Evolutionary conservation across 148 eudicot species (phyloP).

Genomic region (Silene latifolia): DNA sequence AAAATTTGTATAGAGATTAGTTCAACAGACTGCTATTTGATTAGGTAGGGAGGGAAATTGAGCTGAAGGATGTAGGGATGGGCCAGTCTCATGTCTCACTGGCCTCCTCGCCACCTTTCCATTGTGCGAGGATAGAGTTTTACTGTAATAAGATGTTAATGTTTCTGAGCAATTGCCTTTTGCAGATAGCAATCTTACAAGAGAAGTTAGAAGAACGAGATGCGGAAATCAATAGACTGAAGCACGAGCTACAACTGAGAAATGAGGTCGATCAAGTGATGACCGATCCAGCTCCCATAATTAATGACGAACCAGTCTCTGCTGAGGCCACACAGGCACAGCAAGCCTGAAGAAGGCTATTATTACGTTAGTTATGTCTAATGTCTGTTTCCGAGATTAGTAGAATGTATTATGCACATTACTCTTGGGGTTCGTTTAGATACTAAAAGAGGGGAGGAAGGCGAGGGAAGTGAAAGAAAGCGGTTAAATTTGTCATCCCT

Average conservation of each 20-base stretch:
- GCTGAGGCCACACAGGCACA: conserved; percentile 23
- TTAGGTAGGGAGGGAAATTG: not conserved
- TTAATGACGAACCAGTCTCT: conserved; percentile 31
- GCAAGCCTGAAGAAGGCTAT: conserved; percentile 15
- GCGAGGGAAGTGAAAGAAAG: not conserved
- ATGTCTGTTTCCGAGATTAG: not conserved
- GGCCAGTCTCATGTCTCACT: not conserved
- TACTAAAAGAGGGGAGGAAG: no score
- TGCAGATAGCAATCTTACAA: conserved; percentile 74
- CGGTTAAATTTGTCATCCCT: not conserved
- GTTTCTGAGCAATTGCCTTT: not conserved
- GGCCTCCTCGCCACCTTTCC: not conserved
- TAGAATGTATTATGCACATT: conserved; percentile 10
- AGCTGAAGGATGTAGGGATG: not conserved
- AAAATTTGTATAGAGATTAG: not conserved
- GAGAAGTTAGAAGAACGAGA: conserved; percentile 69
- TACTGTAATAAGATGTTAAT: not conserved
- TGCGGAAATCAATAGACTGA: conserved; percentile 63
- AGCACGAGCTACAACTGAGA: conserved; percentile 42
- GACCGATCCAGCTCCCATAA: conserved; percentile 28
- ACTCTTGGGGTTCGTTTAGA: no score
- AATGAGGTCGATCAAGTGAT: conserved; percentile 33
- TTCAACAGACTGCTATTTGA: not conserved
- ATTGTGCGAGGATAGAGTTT: not conserved
- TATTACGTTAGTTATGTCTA: not conserved